A percentile compares a stretch with the other conserved stretches of the same genome.
Conservation (phyloP, 2,329 filamentous ascomycete genomes). For the Fusarium sp. region DNA sequence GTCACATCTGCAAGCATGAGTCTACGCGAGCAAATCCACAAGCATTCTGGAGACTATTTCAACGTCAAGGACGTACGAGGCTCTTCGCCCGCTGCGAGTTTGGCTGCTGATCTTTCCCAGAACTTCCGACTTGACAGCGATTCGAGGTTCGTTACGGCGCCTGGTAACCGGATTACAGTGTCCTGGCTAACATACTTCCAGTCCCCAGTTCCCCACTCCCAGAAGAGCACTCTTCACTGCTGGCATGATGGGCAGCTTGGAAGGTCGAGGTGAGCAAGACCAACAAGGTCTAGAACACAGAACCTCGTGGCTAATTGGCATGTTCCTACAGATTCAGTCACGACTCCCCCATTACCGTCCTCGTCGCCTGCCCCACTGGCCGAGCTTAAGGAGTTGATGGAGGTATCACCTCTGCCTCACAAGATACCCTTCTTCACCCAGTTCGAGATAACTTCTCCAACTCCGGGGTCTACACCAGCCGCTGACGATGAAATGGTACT, state of each 20-base stretch:
- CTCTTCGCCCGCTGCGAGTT: constrained; percentile 89
- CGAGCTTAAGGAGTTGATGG: constrained; percentile 94
- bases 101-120: constrained; percentile 94
- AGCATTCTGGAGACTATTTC: constrained; percentile 78
- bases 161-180: constrained; percentile 1
- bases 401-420: constrained; percentile 92
- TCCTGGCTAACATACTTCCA: constrained; percentile 42
- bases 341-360: constrained; percentile 83
- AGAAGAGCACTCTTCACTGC: constrained; percentile 56
- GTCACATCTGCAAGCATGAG: constrained; percentile 76
- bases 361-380: constrained; percentile 80
- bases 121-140: constrained; percentile 93
- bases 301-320: constrained; percentile 40
- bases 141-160: constrained; percentile 73
- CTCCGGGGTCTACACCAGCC: constrained; percentile 65
- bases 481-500: constrained; percentile 63
- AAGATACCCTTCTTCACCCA: constrained; percentile 77
- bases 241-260: constrained; percentile 52
- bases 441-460: constrained; percentile 78
- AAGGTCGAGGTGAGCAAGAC: constrained; percentile 50
- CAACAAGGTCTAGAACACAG: neutral
- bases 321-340: constrained; percentile 72
- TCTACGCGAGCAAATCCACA: constrained; percentile 79
- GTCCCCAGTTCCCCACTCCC: constrained; percentile 57
- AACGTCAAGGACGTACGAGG: constrained; percentile 79